Conservation (phyloP, 2,329 filamentous ascomycete genomes). For the Helotiales sp. region DNA sequence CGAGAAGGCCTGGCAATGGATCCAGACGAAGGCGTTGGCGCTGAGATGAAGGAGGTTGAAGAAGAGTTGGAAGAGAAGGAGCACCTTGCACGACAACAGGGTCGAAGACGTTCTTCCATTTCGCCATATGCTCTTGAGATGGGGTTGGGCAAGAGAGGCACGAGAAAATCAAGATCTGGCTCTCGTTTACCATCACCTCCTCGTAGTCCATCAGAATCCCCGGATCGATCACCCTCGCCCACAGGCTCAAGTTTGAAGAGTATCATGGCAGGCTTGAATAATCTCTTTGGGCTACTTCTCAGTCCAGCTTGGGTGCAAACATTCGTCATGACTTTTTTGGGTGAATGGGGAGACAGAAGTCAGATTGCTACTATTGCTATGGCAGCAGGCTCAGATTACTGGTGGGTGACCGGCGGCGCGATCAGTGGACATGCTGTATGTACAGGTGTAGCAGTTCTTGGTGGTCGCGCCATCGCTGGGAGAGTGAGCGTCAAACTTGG, state of each 20-base stretch:
- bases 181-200: slow-evolving; percentile 78
- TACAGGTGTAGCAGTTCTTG: slow-evolving; percentile 87
- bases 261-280: slow-evolving; percentile 68
- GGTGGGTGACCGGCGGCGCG: slow-evolving; percentile 94
- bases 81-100: slow-evolving; percentile 67
- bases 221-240: slow-evolving; percentile 49
- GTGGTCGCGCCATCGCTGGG: slow-evolving; percentile 88
- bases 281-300: slow-evolving; percentile 82
- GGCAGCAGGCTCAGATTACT: slow-evolving; percentile 97
- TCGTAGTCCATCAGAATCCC: slow-evolving; percentile 77
- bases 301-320: slow-evolving; percentile 99
- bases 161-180: slow-evolving; percentile 69
- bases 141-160: slow-evolving; percentile 64
- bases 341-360: slow-evolving; percentile 96
- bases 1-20: slow-evolving; percentile 88
- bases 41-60: slow-evolving; percentile 98
- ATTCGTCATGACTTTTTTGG: slow-evolving; percentile 97
- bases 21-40: slow-evolving; percentile 85
- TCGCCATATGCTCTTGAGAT: slow-evolving; percentile 80
- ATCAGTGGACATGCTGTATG: slow-evolving; percentile 85
- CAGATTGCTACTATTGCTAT: slow-evolving; percentile 99
- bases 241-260: slow-evolving; percentile 44
- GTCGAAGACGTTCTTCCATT: slow-evolving; percentile 64
- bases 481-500: slow-evolving; percentile 93
- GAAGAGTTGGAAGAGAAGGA: slow-evolving; percentile 92